These are phyloP conservation scores for carrot (Daucus carota) DNA, from an alignment of 129 eudicot species.

Conservation along the genomic window DH1_v3.0 NC_030382.2:50089001-50089500, in stretches of 20 bases:
- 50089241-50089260: slow-evolving; percentile 83
- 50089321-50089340: slow-evolving; percentile 1
- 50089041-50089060: neutral
- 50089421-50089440: neutral
- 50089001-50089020: neutral
- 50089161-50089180: slow-evolving; percentile 89
- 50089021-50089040: neutral
- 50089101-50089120: neutral
- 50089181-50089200: slow-evolving; percentile 86
- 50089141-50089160: slow-evolving; percentile 10
- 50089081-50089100: neutral
- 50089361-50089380: neutral
- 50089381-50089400: neutral
- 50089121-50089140: neutral
- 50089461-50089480: neutral
- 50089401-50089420: neutral
- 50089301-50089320: neutral
- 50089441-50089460: neutral
- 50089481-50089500: neutral
- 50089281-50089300: neutral
- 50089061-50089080: neutral
- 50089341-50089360: neutral
- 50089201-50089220: slow-evolving; percentile 87
- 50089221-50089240: slow-evolving; percentile 92
- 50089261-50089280: slow-evolving; percentile 1